Evolutionary conservation across 371 early-diverging fungal species (phyloP).

Genomic region (Dinochytrium kinnereticum): DNA sequence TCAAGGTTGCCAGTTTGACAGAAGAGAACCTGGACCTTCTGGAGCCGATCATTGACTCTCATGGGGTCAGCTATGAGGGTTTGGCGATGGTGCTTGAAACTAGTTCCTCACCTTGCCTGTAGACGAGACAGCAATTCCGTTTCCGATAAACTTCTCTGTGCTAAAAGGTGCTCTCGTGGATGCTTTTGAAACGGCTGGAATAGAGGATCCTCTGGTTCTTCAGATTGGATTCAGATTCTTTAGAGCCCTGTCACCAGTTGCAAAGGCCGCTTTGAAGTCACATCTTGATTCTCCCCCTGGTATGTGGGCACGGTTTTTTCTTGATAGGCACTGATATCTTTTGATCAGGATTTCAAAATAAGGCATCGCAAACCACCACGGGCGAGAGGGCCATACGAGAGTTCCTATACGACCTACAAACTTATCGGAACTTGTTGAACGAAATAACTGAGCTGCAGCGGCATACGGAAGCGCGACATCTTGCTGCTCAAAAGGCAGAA

Average conservation of each 20-base stretch:
- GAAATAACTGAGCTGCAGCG: background rate
- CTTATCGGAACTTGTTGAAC: background rate
- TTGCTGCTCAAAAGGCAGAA: background rate
- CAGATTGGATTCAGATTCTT: constrained; percentile 3
- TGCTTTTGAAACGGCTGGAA: background rate
- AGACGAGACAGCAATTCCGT: background rate
- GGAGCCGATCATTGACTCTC: no score
- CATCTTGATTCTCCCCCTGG: background rate
- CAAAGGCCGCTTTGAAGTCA: background rate
- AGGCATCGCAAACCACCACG: background rate
- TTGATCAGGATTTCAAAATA: background rate
- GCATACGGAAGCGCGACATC: background rate
- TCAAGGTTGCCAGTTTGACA: no score
- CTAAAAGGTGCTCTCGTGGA: background rate
- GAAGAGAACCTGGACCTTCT: no score
- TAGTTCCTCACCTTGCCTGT: no score
- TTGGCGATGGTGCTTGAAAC: no score
- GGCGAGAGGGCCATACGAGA: background rate
- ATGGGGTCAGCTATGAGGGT: no score
- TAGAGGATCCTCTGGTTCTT: background rate
- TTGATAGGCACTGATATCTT: background rate
- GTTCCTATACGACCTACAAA: background rate
- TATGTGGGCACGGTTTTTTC: background rate
- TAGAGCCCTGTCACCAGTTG: background rate
- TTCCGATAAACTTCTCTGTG: background rate